Evolutionary conservation across 192 early-diverging fungal species (phyloP).

Genomic region (Globomyces pollinis-pini): DNA sequence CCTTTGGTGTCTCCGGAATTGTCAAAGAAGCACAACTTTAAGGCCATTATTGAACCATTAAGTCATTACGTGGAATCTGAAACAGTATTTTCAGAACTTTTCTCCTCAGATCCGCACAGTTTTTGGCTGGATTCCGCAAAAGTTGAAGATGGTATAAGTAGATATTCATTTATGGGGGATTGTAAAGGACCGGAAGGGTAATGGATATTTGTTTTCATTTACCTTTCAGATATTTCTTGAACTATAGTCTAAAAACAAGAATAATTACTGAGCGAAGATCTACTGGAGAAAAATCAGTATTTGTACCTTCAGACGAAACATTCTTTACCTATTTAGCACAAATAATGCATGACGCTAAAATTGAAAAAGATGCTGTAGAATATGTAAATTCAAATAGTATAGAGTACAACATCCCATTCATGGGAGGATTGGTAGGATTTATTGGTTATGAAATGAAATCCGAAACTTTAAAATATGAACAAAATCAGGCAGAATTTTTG

Average conservation of each 20-base stretch:
- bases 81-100: slow-evolving; percentile 24
- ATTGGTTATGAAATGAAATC: slow-evolving; percentile 92
- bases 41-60: not conserved
- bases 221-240: not conserved
- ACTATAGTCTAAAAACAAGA: not conserved
- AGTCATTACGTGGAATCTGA: slow-evolving; percentile 12
- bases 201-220: not conserved
- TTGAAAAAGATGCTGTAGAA: not conserved
- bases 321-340: slow-evolving; percentile 27
- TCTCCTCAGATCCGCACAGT: not conserved
- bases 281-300: not conserved
- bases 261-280: not conserved
- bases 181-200: slow-evolving; percentile 15
- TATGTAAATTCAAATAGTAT: too few species aligned
- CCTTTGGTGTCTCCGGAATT: not conserved
- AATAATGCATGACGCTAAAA: not conserved
- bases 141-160: slow-evolving; percentile 30
- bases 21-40: not conserved
- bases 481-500: slow-evolving; percentile 11
- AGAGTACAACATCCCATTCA: slow-evolving; percentile 35
- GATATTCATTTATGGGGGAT: slow-evolving; percentile 63
- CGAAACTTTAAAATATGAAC: slow-evolving; percentile 51
- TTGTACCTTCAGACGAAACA: slow-evolving; percentile 6
- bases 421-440: slow-evolving; percentile 82
- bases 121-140: slow-evolving; percentile 51